Base-by-base conservation (phyloP, 2,329 filamentous ascomycete species). In the Claviceps sp. region DNA sequence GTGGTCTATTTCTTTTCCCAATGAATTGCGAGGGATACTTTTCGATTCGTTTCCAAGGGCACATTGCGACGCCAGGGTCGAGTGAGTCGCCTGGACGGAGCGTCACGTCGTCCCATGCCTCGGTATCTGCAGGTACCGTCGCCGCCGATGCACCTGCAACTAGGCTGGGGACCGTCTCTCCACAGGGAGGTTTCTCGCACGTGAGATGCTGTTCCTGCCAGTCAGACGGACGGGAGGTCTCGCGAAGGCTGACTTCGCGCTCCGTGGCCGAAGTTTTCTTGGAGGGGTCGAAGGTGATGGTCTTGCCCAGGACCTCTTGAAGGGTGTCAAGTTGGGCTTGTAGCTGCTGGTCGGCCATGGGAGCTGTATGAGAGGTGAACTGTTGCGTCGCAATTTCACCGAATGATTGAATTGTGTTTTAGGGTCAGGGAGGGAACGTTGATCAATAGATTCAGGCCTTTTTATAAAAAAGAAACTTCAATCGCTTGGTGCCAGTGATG, bases 1-100 rank as follows among this genome's bases (percentile, higher is more conserved):
- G 73, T 61, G 65, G 75, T 55, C 60, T 67, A 60, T 78, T 85
- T 54, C 53, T 54, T 54, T 72, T 73, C 52, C 76, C 74, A 44
- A 83, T 76, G 62, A 77, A 87, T 51, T 67, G 72, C 55, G 77
- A 73, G 0, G 80, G 78, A 58, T 84, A 89, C 20, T 70, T 72
- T 26, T 69, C 64, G 24, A 87, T 66, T 0, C 79, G 67, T 24
- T 69, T 68, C 71, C 76, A 80, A 0, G 77, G 69, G 41, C 71
- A 72, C 56, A 82, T 77, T 1, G 51, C 48, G 16, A 67, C 62
- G 0, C 59, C 49, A 11, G 61, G 49, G 1, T 58, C 54, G 4
- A 62, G 49, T 2, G 57, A 49, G 22, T 67, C 56, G 1, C 63
- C 64, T 7, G 56, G 50, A 3, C 46, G 51, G 44, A 67, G 64